Conservation (phyloP, 2,329 filamentous ascomycete species). For the Graphium sp. region DNA sequence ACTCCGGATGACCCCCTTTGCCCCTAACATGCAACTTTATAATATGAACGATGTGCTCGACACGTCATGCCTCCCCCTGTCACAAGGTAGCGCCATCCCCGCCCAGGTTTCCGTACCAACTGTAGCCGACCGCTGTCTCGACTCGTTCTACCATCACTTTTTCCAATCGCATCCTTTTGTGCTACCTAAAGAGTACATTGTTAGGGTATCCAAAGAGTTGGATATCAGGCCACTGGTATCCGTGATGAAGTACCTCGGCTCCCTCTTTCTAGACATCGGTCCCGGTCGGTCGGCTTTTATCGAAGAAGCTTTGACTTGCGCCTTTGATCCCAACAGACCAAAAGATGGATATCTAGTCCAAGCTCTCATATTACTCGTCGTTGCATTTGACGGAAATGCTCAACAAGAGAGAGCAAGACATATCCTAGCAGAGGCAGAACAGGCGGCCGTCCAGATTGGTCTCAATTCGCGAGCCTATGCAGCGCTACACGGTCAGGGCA, state of each 20-base stretch:
- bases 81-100: conserved; percentile 6
- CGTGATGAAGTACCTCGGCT: conserved; percentile 38
- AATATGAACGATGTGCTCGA: conserved; percentile 11
- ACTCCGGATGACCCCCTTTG: conserved; percentile 7
- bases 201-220: conserved; percentile 28
- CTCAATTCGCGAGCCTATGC: conserved; percentile 58
- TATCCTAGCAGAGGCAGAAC: conserved; percentile 50
- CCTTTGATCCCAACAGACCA: conserved; percentile 25
- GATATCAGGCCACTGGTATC: conserved; percentile 30
- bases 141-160: conserved; percentile 42
- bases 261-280: conserved; percentile 32
- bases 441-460: conserved; percentile 58
- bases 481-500: conserved; percentile 40
- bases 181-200: conserved; percentile 32
- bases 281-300: conserved; percentile 29
- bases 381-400: conserved; percentile 63
- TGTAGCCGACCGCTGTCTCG: conserved; percentile 33
- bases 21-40: conserved; percentile 21
- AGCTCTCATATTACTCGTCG: conserved; percentile 58
- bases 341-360: conserved; percentile 54
- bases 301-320: conserved; percentile 37
- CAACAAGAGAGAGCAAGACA: conserved; percentile 52
- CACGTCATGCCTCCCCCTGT: conserved; percentile 11
- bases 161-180: conserved; percentile 40
- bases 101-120: conserved; percentile 15